Percentiles rank a stretch among this genome's conserved stretches.
phyloP scores from a whole-genome alignment of 129 eudicot species.

The carrot (Daucus carota) region DH1_v3.0 NC_030387.2:29881001-29881500 shows the following conservation, averaged over 20 bases:
- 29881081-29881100: conserved; percentile 4
- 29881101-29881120: background rate
- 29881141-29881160: background rate
- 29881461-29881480: background rate
- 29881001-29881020: background rate
- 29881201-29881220: too few relatives aligned
- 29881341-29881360: background rate
- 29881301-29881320: background rate
- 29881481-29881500: background rate
- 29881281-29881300: too few relatives aligned
- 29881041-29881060: conserved; percentile 5
- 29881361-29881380: too few relatives aligned
- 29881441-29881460: background rate
- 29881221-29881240: too few relatives aligned
- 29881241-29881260: too few relatives aligned
- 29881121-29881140: background rate
- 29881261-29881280: background rate
- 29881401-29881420: too few relatives aligned
- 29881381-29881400: too few relatives aligned
- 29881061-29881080: background rate
- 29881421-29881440: background rate
- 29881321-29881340: background rate
- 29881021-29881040: background rate
- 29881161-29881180: too few relatives aligned
- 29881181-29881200: too few relatives aligned